phyloP scores from a whole-genome alignment of 768 basidiomycete species.

The Amanita fuliginea region DNA sequence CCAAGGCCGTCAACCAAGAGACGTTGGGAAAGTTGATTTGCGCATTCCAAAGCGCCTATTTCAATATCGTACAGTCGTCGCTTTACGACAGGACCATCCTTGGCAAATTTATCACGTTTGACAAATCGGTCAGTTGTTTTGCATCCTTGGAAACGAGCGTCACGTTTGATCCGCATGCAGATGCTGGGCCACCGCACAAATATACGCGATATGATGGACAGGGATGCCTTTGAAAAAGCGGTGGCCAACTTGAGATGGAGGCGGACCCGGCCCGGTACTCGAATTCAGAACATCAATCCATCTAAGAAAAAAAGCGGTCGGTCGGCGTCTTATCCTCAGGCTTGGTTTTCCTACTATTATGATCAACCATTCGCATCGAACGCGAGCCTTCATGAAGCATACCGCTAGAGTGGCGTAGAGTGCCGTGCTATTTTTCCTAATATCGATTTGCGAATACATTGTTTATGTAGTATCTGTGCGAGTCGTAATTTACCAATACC shows the following conservation, averaged over 20 bases:
- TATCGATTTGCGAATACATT: not conserved
- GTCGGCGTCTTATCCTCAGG: not conserved
- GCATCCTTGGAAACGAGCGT: not conserved
- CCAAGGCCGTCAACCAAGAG: conserved; percentile 19
- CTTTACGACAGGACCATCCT: conserved; percentile 13
- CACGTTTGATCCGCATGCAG: not conserved
- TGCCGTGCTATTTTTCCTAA: not conserved
- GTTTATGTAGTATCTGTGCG: not conserved
- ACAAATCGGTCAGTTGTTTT: conserved; percentile 1
- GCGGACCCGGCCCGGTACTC: no score
- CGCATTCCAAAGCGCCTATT: conserved; percentile 24
- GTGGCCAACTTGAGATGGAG: not conserved
- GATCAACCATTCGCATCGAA: not conserved
- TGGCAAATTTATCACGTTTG: conserved; percentile 16
- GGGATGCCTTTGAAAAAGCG: not conserved
- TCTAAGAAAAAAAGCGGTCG: no score
- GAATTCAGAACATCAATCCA: no score
- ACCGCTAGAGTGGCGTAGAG: not conserved
- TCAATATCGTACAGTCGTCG: conserved; percentile 12
- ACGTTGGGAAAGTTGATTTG: conserved; percentile 17
- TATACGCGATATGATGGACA: not conserved
- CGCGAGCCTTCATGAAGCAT: not conserved
- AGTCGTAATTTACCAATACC: no score
- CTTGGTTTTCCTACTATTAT: not conserved
- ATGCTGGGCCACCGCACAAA: not conserved